Evolutionary conservation across 192 early-diverging fungal genomes (phyloP).

Genomic region (Backusella sp.): DNA sequence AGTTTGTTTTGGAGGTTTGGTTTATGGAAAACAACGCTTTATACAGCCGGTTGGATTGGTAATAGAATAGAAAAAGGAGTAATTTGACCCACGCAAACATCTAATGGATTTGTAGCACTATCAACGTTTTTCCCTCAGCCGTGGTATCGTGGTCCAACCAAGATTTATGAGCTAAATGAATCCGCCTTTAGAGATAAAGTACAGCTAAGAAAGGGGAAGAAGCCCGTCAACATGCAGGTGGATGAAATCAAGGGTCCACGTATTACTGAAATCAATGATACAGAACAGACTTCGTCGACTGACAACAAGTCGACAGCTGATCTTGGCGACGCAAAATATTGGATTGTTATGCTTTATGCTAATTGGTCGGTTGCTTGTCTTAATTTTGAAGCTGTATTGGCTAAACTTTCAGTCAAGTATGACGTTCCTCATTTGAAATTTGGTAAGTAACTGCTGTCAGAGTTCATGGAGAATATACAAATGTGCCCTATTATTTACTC

Average conservation of each 20-base stretch:
- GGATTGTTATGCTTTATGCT: slow-evolving; percentile 51
- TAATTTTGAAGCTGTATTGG: slow-evolving; percentile 51
- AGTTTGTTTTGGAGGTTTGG: slow-evolving; percentile 40
- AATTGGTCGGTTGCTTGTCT: slow-evolving; percentile 52
- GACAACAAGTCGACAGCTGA: background rate
- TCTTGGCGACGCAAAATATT: slow-evolving; percentile 41
- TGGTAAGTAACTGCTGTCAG: slow-evolving; percentile 12
- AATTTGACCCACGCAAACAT: background rate
- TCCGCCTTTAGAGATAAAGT: slow-evolving; percentile 27
- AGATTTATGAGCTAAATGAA: slow-evolving; percentile 40
- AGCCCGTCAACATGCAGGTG: background rate
- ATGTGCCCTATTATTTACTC: background rate
- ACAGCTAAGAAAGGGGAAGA: background rate
- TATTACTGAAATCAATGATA: slow-evolving; percentile 26
- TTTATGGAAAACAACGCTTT: slow-evolving; percentile 37
- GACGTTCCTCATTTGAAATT: slow-evolving; percentile 25
- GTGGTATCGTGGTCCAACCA: slow-evolving; percentile 49
- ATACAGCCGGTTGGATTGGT: slow-evolving; percentile 40
- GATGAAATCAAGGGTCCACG: slow-evolving; percentile 21
- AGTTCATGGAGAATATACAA: background rate
- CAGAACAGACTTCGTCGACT: slow-evolving; percentile 11
- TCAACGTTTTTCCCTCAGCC: slow-evolving; percentile 49
- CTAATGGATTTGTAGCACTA: slow-evolving; percentile 12
- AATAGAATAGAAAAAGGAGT: background rate
- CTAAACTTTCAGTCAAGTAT: slow-evolving; percentile 48